Conservation (phyloP, 1,139 yeast species). For the Candida tropicalis region DNA sequence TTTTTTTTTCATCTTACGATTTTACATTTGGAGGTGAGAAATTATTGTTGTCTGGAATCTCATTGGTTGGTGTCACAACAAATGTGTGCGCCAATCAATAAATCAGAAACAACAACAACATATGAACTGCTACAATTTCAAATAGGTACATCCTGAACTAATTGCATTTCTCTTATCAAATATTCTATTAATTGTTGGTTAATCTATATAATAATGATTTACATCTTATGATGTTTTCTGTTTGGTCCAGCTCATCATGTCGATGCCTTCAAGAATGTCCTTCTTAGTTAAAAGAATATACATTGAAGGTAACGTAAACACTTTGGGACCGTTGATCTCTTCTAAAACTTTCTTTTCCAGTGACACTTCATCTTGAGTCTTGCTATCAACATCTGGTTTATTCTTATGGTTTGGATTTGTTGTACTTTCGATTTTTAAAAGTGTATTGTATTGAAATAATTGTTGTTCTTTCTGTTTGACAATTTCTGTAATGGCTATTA, state of each 20-base stretch:
- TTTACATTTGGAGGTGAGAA: background rate
- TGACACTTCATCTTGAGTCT: slow-evolving; percentile 6
- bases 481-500: slow-evolving; percentile 31
- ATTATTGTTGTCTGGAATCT: slow-evolving; percentile 1
- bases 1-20: slow-evolving; percentile 9
- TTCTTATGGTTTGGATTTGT: slow-evolving; percentile 16
- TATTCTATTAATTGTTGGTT: too few relatives aligned
- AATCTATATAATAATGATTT: too few relatives aligned
- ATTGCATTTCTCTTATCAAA: too few relatives aligned
- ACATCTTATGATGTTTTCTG: too few relatives aligned
- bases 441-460: slow-evolving; percentile 16
- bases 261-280: slow-evolving; percentile 9
- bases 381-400: slow-evolving; percentile 5
- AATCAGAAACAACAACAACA: background rate
- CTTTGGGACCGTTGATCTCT: slow-evolving; percentile 21
- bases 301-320: slow-evolving; percentile 25
- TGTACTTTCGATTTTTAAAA: slow-evolving; percentile 11
- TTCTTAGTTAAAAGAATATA: slow-evolving; percentile 18
- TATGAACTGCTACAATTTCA: too few relatives aligned
- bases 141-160: too few relatives aligned
- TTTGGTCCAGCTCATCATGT: slow-evolving; percentile 19
- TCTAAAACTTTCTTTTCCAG: slow-evolving; percentile 10
- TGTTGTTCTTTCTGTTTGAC: slow-evolving; percentile 19
- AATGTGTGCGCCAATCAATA: slow-evolving; percentile 1
- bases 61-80: background rate